Evolutionary conservation across 306 rosid genomes (phyloP), one percentile per base, ranked within the genome.

Genomic region (Dryas octopetala): DNA sequence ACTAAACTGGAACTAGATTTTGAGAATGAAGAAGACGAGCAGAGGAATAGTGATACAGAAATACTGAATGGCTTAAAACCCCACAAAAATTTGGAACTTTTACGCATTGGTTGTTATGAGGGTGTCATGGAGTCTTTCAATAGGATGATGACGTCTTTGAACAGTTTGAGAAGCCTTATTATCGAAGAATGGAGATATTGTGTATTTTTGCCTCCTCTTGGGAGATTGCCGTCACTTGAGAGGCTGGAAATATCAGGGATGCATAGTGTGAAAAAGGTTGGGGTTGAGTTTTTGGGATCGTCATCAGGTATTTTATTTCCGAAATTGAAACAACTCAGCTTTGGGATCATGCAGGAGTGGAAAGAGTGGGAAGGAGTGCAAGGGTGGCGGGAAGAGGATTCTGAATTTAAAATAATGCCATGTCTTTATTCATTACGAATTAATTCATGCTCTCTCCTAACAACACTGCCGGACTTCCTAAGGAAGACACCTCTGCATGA

Each of bases 271-370:
- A n/a, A 73, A 14, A 73, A 15, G 59, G 7, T 46, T 8, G 67
- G 68, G 1, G 17, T 41, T 54, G 64, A 54, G 9, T 54, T 71
- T 53, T 40, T 71, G 75, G 75, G 65, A 40, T 43, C 49, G 9
- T 3, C 23, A 3, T 11, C 62, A 13, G 8, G 4, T 38, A 28
- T 43, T 16, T 17, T n/a, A 13, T 53, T 53, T 28, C 75, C 75
- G 6, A 71, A 17, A 19, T 41, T 74, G 38, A 17, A 51, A 41
- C 1, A 5, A 1, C 62, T 74, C 26, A 2, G 2, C 0, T 53
- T 52, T 32, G 0, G 0, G 0, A 0, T 0, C 0, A 66, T 52
- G 52, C 0, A 0, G 0, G 0, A 23, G 32, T 75, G 54, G 73
- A 7, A 45, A 75, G 32, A 54, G 2, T 66, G 79, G 79, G 60